Percentiles rank a stretch among this genome's conserved stretches.
phyloP scores from a whole-genome alignment of 306 rosid genomes.

The Comarum palustre region DNA sequence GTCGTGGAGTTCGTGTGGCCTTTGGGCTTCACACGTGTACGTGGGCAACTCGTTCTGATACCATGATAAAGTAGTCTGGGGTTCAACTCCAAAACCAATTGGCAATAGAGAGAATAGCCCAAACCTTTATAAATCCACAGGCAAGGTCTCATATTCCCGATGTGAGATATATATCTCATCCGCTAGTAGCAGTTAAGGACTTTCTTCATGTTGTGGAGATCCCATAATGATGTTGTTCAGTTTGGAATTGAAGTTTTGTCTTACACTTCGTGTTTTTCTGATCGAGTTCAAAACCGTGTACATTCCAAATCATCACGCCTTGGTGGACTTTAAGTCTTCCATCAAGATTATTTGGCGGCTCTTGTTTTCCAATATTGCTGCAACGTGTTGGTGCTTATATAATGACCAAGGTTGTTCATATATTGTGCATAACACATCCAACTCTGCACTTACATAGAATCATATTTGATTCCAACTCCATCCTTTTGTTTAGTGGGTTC shows the following conservation, averaged over 20 bases:
- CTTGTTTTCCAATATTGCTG: neutral
- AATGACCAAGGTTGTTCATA: neutral
- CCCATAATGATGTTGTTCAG: neutral
- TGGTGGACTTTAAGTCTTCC: neutral
- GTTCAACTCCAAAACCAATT: too few relatives aligned
- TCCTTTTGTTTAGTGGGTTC: neutral
- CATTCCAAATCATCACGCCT: neutral
- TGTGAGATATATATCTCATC: too few relatives aligned
- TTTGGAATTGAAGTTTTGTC: neutral
- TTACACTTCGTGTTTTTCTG: neutral
- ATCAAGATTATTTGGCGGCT: neutral
- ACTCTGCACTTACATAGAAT: neutral
- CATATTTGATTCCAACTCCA: neutral
- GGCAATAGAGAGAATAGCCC: too few relatives aligned
- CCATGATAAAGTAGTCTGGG: too few relatives aligned
- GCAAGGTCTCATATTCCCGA: too few relatives aligned
- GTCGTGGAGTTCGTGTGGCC: too few relatives aligned
- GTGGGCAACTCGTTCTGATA: too few relatives aligned
- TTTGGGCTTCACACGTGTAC: too few relatives aligned
- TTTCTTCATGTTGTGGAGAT: neutral
- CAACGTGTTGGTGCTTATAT: neutral
- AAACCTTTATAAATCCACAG: too few relatives aligned
- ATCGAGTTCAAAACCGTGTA: neutral
- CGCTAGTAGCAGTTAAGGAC: neutral
- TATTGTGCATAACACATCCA: slow-evolving; percentile 1